Base-by-base conservation (phyloP, 805 yeast species). In the Ogataea haglerorum region DNA sequence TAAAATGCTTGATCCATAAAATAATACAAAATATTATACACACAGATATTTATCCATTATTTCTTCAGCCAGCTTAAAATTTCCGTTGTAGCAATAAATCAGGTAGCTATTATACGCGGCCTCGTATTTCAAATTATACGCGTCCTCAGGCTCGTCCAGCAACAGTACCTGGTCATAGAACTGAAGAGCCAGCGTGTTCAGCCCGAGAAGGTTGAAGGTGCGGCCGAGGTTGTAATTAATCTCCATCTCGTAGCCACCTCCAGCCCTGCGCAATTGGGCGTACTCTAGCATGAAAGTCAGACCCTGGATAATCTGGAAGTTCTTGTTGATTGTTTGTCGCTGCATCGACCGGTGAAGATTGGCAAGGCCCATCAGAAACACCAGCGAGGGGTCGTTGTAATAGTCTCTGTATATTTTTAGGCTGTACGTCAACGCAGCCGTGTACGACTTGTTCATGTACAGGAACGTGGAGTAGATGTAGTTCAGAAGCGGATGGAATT, bases 271-370 rank as follows among this genome's bases (percentile, higher is more conserved):
- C 3, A 63, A 49, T 13, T 76, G 78, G 29, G 71, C 69, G 53
- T 93, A 93, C 50, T 87, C 93, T 56, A 76, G 62, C 45, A 93
- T 58, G 53, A 76, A 89, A 41, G 90, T 78, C 34, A 93, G 64
- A 0, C 96, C 97, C 56, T 93, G 97, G 2, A 93, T 65, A 16
- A 93, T 69, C 56, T 90, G 97, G 43, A 85, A 71, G 55, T 91
- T 96, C 41, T 97, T 76, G 59, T 88, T 86, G 6, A 81, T 72
- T 4, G 95, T 82, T 43, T 86, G 78, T 47, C 99, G 72, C 62
- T 93, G 98, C 80, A 90, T 82, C 0, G 97, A 85, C 30, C 98
- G 73, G 53, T 91, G 96, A 17, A 90, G 67, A 62, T 89, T 90
- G 0, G 90, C 80, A 29, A 93, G 61, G 0, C 93, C 97, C 32